Conservation (phyloP, 345 rosid species). For the Excoecaria cochinchinensis region DNA sequence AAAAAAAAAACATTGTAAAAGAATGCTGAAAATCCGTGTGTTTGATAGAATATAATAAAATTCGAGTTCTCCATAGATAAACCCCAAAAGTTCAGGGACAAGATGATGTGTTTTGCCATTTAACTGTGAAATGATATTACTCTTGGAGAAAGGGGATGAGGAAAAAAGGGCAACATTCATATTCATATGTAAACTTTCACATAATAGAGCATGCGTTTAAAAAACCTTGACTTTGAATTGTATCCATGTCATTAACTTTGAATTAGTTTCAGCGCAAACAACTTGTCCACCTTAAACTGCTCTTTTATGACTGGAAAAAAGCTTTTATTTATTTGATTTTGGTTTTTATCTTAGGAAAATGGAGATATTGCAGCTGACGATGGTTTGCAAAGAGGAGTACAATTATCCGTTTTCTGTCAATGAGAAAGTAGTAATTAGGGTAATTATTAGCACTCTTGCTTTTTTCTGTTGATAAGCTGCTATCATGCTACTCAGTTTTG, state of each 20-base stretch:
- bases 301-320: background rate
- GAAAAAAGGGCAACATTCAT: background rate
- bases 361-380: constrained; percentile 65
- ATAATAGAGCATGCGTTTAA: background rate
- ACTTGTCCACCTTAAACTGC: background rate
- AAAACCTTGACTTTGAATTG: background rate
- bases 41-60: too few species aligned
- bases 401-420: constrained; percentile 90
- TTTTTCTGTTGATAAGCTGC: background rate
- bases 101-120: background rate
- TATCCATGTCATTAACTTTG: background rate
- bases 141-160: background rate
- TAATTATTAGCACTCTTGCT: constrained; percentile 18
- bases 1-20: background rate
- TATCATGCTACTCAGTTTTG: constrained; percentile 9
- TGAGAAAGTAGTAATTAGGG: constrained; percentile 96
- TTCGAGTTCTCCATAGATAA: background rate
- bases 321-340: constrained; percentile 4
- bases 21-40: too few species aligned
- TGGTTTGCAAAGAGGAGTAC: constrained; percentile 67
- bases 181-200: background rate
- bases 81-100: background rate
- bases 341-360: constrained; percentile 54
- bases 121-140: background rate
- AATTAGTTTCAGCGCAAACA: background rate